These are phyloP conservation scores for Chlamydomonas schloesseri DNA, from an alignment of 139 green algal genomes.

Conservation along the genomic window DNA sequence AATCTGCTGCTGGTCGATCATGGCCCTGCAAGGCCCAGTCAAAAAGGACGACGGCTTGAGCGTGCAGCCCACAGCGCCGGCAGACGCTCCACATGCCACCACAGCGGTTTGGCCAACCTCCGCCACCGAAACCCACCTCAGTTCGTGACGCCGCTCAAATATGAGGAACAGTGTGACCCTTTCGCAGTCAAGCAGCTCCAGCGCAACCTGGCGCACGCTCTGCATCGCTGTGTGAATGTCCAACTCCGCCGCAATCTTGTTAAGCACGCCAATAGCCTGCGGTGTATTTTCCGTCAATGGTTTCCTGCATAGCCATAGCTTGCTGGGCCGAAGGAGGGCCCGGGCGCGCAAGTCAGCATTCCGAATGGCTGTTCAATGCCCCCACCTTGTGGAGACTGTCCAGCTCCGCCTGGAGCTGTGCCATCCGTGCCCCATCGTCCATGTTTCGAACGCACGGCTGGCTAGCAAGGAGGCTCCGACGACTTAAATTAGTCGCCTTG, in stretches of 20 bases:
- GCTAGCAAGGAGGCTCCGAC: too few species aligned
- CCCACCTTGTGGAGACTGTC: constrained; percentile 32
- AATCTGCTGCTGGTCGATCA: constrained; percentile 26
- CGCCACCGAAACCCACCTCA: constrained; percentile 53
- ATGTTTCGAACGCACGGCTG: neutral
- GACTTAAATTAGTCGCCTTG: too few species aligned
- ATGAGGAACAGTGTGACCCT: constrained; percentile 75
- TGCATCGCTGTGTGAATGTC: constrained; percentile 71
- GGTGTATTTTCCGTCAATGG: neutral
- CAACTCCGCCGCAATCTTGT: constrained; percentile 66
- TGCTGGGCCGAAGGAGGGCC: too few species aligned
- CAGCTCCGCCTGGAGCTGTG: constrained; percentile 34
- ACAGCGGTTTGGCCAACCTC: too few species aligned
- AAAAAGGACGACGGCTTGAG: too few species aligned
- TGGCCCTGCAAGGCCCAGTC: constrained; percentile 11
- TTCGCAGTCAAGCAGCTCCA: constrained; percentile 77
- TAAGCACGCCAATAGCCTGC: constrained; percentile 72
- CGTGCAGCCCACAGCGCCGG: too few species aligned
- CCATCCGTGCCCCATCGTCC: neutral
- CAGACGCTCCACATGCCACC: too few species aligned
- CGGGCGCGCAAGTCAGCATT: too few species aligned
- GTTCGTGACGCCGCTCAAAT: constrained; percentile 59
- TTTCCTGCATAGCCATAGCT: too few species aligned
- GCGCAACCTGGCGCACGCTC: constrained; percentile 62
- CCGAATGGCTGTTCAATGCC: neutral